Percentiles rank a stretch among this genome's conserved stretches.
Evolutionary conservation across 345 rosid genomes (phyloP).

Genomic region (Eucalyptus curtisii): DNA sequence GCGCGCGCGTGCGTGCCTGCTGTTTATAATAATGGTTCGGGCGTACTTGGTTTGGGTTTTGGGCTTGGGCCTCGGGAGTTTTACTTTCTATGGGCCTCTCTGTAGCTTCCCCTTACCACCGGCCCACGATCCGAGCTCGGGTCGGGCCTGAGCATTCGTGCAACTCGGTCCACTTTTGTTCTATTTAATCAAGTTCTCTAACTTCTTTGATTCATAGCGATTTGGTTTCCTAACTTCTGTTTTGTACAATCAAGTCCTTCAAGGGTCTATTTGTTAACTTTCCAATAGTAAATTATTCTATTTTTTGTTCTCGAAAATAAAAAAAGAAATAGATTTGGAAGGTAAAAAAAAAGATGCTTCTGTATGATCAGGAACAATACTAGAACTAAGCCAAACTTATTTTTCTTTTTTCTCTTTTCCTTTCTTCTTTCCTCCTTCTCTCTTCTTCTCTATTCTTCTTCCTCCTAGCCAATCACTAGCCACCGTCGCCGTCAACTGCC

Average conservation of each 20-base stretch:
- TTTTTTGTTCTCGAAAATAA: fast-evolving
- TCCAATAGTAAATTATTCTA: no score
- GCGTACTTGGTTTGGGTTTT: neutral
- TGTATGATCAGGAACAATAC: fast-evolving
- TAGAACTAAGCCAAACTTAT: fast-evolving
- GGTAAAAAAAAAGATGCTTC: no score
- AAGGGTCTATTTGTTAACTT: no score
- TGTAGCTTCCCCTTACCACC: neutral
- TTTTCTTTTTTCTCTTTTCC: no score
- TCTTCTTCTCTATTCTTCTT: no score
- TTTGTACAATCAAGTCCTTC: neutral
- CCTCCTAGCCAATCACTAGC: no score
- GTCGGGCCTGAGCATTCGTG: no score
- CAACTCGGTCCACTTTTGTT: neutral
- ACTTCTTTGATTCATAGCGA: neutral
- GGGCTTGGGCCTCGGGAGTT: neutral
- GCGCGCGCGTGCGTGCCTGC: neutral
- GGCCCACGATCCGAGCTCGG: neutral
- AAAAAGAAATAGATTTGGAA: no score
- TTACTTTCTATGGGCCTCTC: neutral
- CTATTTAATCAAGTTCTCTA: neutral
- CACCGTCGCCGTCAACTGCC: fast-evolving
- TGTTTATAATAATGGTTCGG: neutral
- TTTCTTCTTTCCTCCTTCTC: no score
- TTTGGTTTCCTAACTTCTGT: neutral